A percentile compares a stretch with the other conserved stretches of the same genome.
Conservation (phyloP, 208 protist genomes). For the Trypanosoma cruzi region DNA sequence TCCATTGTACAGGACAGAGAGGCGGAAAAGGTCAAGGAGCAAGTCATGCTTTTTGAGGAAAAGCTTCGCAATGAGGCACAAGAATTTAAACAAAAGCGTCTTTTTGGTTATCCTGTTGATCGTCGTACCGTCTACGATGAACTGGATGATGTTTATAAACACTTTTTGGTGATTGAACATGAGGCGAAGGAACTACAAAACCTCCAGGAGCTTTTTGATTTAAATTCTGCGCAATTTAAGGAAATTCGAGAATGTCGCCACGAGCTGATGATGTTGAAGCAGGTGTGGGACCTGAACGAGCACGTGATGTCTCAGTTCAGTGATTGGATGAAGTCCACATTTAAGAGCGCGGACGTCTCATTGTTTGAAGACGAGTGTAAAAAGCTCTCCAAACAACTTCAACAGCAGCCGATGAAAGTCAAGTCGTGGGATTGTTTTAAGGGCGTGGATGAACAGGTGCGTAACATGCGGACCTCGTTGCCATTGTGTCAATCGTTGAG, state of each 20-base stretch:
- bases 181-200: conserved; percentile 91
- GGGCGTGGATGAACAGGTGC: conserved; percentile 93
- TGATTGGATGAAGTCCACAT: conserved; percentile 95
- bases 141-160: conserved; percentile 77
- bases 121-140: conserved; percentile 79
- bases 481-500: conserved; percentile 93
- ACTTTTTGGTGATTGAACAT: conserved; percentile 87
- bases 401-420: conserved; percentile 94
- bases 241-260: conserved; percentile 92
- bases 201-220: conserved; percentile 95
- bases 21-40: conserved; percentile 93
- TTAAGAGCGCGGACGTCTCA: conserved; percentile 93
- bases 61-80: conserved; percentile 75
- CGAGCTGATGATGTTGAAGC: conserved; percentile 92
- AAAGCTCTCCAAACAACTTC: conserved; percentile 94
- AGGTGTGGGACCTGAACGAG: conserved; percentile 94
- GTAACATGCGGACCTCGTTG: conserved; percentile 95
- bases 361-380: conserved; percentile 95
- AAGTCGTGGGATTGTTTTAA: conserved; percentile 94
- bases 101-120: conserved; percentile 91
- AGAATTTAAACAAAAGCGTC: conserved; percentile 75
- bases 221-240: conserved; percentile 93
- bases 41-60: conserved; percentile 76
- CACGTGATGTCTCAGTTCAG: conserved; percentile 93
- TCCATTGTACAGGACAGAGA: conserved; percentile 93